These are phyloP conservation scores for Exophiala calicioides DNA, from an alignment of 2,329 filamentous ascomycete genomes.

Conservation along the genomic window DNA sequence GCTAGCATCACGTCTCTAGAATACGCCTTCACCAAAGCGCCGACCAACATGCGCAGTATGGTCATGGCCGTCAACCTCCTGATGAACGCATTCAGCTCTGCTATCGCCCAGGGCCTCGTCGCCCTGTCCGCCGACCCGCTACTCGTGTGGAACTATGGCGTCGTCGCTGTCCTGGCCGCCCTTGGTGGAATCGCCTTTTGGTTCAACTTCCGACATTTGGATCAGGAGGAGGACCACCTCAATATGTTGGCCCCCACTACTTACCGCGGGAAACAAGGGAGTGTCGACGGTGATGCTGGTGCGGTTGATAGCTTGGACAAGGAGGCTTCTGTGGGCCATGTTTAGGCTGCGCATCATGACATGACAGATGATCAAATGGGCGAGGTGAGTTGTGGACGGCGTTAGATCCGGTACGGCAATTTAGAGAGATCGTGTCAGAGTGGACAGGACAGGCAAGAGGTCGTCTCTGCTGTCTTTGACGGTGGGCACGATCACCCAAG, in stretches of 20 bases:
- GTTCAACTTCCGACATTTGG: constrained; percentile 66
- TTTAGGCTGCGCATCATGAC: too few species aligned
- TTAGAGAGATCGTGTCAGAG: too few species aligned
- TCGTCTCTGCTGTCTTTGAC: too few species aligned
- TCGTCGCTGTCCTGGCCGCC: constrained; percentile 63
- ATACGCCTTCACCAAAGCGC: constrained; percentile 76
- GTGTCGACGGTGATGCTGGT: too few species aligned
- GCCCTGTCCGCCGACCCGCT: constrained; percentile 64
- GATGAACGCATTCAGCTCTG: constrained; percentile 69
- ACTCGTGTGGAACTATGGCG: constrained; percentile 65
- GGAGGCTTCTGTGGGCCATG: too few species aligned
- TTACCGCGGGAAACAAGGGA: constrained; percentile 20
- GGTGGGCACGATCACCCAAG: too few species aligned
- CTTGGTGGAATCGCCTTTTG: constrained; percentile 67
- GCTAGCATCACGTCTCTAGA: constrained; percentile 64
- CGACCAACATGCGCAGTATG: constrained; percentile 74
- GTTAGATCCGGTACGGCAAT: too few species aligned
- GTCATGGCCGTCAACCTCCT: constrained; percentile 69
- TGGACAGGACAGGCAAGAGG: too few species aligned
- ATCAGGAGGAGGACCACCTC: constrained; percentile 66
- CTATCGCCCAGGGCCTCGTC: constrained; percentile 69
- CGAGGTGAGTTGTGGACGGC: too few species aligned
- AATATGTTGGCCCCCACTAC: constrained; percentile 46
- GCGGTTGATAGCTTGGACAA: too few species aligned
- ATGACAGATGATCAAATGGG: too few species aligned